Evolutionary conservation across 768 basidiomycete species (phyloP).

Genomic region (Kwoniella sp.): DNA sequence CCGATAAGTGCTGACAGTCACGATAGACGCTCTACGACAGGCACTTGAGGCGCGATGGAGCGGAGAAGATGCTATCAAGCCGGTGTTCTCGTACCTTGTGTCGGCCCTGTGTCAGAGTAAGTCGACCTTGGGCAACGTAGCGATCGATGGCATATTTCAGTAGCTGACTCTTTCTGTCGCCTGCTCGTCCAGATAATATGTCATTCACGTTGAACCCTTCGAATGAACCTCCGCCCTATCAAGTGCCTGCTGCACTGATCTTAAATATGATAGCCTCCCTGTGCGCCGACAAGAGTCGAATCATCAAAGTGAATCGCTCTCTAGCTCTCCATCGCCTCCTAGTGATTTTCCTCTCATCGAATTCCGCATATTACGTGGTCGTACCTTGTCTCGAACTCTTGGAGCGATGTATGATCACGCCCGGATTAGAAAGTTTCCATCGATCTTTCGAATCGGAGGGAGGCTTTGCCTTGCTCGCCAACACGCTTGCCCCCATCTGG

Average conservation of each 20-base stretch:
- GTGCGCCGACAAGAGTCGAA: constrained; percentile 63
- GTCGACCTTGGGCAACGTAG: constrained; percentile 63
- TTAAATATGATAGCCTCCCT: constrained; percentile 68
- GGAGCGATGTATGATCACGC: constrained; percentile 56
- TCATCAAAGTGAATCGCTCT: constrained; percentile 70
- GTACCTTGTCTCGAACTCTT: constrained; percentile 48
- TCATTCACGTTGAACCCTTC: constrained; percentile 13
- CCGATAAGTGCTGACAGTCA: too few relatives aligned
- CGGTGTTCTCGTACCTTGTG: constrained; percentile 79
- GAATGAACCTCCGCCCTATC: constrained; percentile 38
- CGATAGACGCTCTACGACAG: constrained; percentile 38
- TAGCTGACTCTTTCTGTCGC: not conserved
- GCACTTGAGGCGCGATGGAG: constrained; percentile 49
- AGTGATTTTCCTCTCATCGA: constrained; percentile 76
- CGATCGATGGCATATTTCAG: constrained; percentile 42
- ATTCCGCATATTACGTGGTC: constrained; percentile 63
- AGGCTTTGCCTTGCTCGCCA: constrained; percentile 77
- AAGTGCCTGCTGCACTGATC: constrained; percentile 58
- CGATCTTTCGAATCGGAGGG: constrained; percentile 82
- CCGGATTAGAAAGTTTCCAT: constrained; percentile 70
- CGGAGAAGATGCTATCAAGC: constrained; percentile 64
- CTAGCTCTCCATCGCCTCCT: constrained; percentile 78
- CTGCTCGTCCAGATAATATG: constrained; percentile 18
- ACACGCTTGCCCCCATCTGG: constrained; percentile 71
- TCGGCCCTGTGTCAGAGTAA: constrained; percentile 66